phyloP scores from a whole-genome alignment of 2,329 filamentous ascomycete genomes.

The Raffaelea albimanens region DNA sequence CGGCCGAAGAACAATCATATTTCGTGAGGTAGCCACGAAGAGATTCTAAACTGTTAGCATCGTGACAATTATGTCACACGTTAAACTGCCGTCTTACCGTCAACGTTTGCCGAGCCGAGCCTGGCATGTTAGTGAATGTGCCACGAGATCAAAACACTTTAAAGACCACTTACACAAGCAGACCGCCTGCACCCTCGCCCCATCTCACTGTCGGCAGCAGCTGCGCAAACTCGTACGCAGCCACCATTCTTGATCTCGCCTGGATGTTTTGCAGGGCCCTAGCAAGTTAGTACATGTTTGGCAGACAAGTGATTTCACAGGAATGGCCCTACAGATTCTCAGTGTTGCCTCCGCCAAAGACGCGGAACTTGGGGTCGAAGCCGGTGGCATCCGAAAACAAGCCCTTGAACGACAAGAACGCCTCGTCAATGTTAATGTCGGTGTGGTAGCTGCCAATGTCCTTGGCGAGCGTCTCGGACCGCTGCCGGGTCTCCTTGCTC shows the following conservation, averaged over 20 bases:
- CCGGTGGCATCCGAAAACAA: conserved; percentile 48
- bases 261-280: conserved; percentile 58
- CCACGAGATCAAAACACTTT: neutral
- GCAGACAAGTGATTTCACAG: neutral
- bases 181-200: conserved; percentile 12
- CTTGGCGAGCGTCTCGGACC: conserved; percentile 51
- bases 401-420: conserved; percentile 49
- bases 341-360: conserved; percentile 50
- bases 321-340: conserved; percentile 44
- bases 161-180: conserved; percentile 11
- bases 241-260: conserved; percentile 45
- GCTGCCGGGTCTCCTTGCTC: conserved; percentile 53
- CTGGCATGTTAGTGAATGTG: conserved; percentile 1
- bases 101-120: conserved; percentile 14
- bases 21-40: conserved; percentile 51
- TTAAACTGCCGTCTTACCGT: conserved; percentile 19
- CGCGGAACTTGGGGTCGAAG: conserved; percentile 47
- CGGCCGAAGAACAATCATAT: conserved; percentile 43
- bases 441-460: conserved; percentile 64
- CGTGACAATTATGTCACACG: too few species aligned
- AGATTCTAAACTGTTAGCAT: conserved; percentile 17
- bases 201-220: conserved; percentile 11
- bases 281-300: neutral
- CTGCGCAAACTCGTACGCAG: conserved; percentile 39
- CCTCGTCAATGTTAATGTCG: conserved; percentile 63